Evolutionary conservation across 2,329 filamentous ascomycete species (phyloP).

Genomic region (Saccharata proteae): DNA sequence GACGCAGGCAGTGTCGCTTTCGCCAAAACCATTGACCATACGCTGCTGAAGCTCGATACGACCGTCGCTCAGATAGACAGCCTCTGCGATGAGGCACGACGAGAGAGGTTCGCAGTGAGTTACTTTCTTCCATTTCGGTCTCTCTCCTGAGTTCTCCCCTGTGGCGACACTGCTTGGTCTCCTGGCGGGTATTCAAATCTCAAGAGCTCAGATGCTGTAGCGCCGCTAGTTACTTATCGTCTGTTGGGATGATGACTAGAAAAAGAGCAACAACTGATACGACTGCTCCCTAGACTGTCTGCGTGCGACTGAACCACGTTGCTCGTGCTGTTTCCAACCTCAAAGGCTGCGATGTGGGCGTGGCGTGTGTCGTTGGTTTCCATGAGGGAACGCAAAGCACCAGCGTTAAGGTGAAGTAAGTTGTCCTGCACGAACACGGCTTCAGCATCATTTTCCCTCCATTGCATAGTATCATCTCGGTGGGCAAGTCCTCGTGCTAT

Average conservation of each 20-base stretch:
- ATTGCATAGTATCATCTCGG: neutral
- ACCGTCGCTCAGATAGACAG: conserved; percentile 38
- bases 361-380: conserved; percentile 49
- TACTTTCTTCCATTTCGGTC: neutral
- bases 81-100: conserved; percentile 43
- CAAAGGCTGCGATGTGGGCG: conserved; percentile 33
- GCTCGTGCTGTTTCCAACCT: conserved; percentile 37
- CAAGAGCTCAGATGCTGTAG: too few species aligned
- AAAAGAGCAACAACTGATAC: conserved; percentile 3
- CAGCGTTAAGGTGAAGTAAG: conserved; percentile 32
- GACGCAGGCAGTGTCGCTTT: conserved; percentile 11
- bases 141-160: neutral
- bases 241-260: neutral
- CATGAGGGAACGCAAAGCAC: conserved; percentile 46
- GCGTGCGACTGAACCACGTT: conserved; percentile 44
- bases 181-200: too few species aligned
- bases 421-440: neutral
- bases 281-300: conserved; percentile 37
- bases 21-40: conserved; percentile 35
- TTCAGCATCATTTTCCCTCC: neutral
- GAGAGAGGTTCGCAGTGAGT: conserved; percentile 32
- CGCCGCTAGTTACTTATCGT: too few species aligned
- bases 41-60: conserved; percentile 37
- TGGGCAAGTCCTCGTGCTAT: neutral
- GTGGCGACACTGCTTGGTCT: too few species aligned